Percentiles rank a stretch among this genome's conserved stretches.
These are phyloP conservation scores for Umbilicaria muhlenbergii DNA, from an alignment of 495 filamentous ascomycete genomes.

Conservation along the genomic window DNA sequence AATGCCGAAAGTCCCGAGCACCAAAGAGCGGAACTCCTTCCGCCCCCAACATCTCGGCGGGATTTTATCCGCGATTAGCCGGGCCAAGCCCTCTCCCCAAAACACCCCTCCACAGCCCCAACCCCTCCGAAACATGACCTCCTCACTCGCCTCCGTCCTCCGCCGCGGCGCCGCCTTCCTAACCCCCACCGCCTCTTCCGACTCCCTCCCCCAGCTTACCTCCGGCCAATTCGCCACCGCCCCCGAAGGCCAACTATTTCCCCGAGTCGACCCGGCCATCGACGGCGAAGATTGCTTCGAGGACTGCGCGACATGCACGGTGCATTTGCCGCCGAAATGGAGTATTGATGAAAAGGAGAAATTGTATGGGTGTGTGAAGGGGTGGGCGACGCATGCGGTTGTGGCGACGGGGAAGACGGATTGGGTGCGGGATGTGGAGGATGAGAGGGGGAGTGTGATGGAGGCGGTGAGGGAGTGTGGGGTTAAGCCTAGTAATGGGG, in stretches of 20 bases:
- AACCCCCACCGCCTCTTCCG: conserved; percentile 6
- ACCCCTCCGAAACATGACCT: conserved; percentile 6
- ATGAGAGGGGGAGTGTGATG: conserved; percentile 92
- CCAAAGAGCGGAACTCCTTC: too few relatives aligned
- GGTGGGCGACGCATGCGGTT: conserved; percentile 76
- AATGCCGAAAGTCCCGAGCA: too few relatives aligned
- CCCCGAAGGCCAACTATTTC: conserved; percentile 25
- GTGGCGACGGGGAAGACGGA: conserved; percentile 92
- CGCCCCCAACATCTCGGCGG: too few relatives aligned
- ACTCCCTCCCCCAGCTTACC: neutral
- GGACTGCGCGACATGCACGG: conserved; percentile 73
- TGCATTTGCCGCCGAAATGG: conserved; percentile 61
- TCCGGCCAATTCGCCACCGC: conserved; percentile 25
- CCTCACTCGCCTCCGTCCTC: conserved; percentile 7
- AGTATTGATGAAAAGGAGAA: conserved; percentile 61
- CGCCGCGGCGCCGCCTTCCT: conserved; percentile 6
- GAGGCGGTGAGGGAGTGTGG: conserved; percentile 58
- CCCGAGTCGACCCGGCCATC: conserved; percentile 44
- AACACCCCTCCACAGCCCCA: too few relatives aligned
- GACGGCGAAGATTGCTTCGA: conserved; percentile 83
- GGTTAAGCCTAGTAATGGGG: conserved; percentile 57
- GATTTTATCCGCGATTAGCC: too few relatives aligned
- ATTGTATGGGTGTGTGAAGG: conserved; percentile 76
- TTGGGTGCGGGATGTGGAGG: conserved; percentile 79
- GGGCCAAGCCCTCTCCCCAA: too few relatives aligned